Percentiles rank a stretch among this genome's conserved stretches.
These are phyloP conservation scores for Colletotrichum scovillei DNA, from an alignment of 2,329 filamentous ascomycete genomes.

Conservation along the genomic window DNA sequence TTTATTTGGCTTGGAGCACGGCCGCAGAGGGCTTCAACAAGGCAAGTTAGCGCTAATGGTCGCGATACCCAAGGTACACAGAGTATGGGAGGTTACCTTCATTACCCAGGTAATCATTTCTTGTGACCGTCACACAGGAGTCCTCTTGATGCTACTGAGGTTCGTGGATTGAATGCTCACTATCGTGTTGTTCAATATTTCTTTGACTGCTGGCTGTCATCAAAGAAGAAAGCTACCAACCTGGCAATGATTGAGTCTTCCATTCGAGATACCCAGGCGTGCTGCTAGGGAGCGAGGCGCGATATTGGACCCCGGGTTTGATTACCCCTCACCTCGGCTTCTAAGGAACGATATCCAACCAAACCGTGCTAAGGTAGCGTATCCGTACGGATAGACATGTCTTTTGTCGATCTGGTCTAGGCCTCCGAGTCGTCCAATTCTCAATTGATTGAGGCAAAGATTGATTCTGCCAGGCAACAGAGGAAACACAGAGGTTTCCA, in stretches of 20 bases:
- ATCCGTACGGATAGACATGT: not conserved
- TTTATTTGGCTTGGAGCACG: constrained; percentile 15
- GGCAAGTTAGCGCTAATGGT: not conserved
- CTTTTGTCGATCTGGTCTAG: constrained; percentile 21
- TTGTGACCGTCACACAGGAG: too few species aligned
- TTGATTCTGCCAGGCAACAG: not conserved
- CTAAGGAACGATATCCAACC: not conserved
- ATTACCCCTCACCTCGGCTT: not conserved
- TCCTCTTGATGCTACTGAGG: too few species aligned
- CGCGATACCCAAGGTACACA: not conserved
- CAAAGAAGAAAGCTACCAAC: not conserved
- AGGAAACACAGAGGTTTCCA: not conserved
- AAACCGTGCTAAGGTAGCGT: not conserved
- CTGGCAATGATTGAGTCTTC: not conserved
- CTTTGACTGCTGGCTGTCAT: not conserved
- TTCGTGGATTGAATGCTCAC: not conserved
- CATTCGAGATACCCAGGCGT: not conserved
- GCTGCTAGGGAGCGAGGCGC: not conserved
- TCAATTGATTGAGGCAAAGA: not conserved
- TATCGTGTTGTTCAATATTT: not conserved
- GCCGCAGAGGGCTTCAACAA: not conserved
- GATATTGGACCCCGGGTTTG: constrained; percentile 8
- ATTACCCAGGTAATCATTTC: too few species aligned
- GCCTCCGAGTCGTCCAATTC: not conserved
- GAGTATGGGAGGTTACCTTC: too few species aligned